A percentile compares a stretch with the other conserved stretches of the same genome.
Evolutionary conservation across 2,329 filamentous ascomycete genomes (phyloP).

Genomic region (Aspergillus sp.): DNA sequence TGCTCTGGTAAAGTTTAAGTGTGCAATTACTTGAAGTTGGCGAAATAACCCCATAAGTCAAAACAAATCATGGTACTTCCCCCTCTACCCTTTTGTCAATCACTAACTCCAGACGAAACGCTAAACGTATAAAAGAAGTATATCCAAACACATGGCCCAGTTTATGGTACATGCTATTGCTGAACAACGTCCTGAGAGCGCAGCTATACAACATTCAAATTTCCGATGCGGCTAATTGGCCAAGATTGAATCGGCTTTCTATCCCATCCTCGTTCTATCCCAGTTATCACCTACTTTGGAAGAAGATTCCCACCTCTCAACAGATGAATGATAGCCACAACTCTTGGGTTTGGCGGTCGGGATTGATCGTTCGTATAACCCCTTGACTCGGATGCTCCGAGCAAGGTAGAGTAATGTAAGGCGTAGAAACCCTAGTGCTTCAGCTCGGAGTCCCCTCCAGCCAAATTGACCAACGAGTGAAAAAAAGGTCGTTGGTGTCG

Average conservation of each 20-base stretch:
- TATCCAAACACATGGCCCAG: background rate
- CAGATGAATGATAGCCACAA: background rate
- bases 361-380: background rate
- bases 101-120: background rate
- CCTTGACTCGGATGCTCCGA: background rate
- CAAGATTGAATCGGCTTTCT: background rate
- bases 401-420: background rate
- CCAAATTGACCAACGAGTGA: background rate
- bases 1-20: background rate
- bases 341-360: background rate
- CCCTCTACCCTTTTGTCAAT: background rate
- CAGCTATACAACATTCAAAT: background rate
- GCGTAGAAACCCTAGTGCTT: background rate
- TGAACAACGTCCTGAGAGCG: background rate
- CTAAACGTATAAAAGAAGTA: background rate
- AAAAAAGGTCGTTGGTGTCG: background rate
- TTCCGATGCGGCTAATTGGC: background rate
- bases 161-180: background rate
- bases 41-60: background rate
- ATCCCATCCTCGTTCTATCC: background rate
- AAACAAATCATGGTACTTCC: background rate
- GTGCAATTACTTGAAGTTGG: background rate
- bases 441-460: background rate
- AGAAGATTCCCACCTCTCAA: background rate
- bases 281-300: background rate